Base-by-base conservation (phyloP, 2,329 filamentous ascomycete species). In the Capronia americana region DNA sequence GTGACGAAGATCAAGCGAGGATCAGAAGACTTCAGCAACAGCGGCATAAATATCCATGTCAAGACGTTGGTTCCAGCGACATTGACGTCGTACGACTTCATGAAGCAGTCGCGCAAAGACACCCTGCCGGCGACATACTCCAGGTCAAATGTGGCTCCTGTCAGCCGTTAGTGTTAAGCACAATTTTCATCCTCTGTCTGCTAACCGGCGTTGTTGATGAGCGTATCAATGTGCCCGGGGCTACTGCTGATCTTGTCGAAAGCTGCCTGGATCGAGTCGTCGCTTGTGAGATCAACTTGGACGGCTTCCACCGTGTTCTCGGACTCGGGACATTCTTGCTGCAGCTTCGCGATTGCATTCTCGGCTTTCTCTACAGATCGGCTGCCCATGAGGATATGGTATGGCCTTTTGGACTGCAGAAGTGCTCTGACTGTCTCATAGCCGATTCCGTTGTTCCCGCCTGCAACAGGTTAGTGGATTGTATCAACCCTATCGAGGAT, bases 61-160 rank as follows among this genome's bases (percentile, higher is more conserved):
- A 66, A 12, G 6, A 72, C 61, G 32, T 71, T 71, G 17, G 65
- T 55, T 2, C 72, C 72, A 12, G 63, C 44, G 4, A 73, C 57
- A 51, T 73, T 73, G 61, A 72, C 70, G 10, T 70, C 64, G 41
- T 79, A 66, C 57, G 46, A 51, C 63, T 26, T 63, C 41, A 82
- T 83, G 70, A 80, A 82, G 23, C 76, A 71, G 24, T 79, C 75
- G 4, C 84, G 80, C 4, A 79, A 69, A 11, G 72, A 66, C 57
- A 78, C 65, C 17, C 51, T 73, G 63, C 64, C 75, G 65, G 48
- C 69, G 61, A 60, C 4, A 28, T 74, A 73, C 1, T 77, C 72
- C 28, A 74, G 34, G 60, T 79, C 77, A 63, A 78, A 76, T 48
- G 61, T 50, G 4, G 68, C 69, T 24, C 69, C 67, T 69, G n/a